Evolutionary conservation across 2,329 filamentous ascomycete species (phyloP), one percentile per base, ranked within the genome.

Genomic region (Cryphonectria radicalis): DNA sequence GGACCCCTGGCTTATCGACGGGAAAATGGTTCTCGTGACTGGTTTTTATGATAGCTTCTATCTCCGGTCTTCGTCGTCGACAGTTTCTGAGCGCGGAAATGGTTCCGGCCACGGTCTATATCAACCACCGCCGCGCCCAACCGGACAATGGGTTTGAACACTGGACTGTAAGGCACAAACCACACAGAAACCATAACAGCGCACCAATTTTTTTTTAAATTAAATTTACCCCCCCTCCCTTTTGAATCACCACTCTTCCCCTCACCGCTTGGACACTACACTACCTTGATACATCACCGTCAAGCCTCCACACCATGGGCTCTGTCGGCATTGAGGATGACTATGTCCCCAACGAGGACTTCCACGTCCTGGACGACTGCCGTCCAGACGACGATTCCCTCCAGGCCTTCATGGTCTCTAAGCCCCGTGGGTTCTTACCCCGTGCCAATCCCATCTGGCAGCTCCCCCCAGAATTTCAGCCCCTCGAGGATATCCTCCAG

Each of bases 361-460:
- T 93, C 79, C 81, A 85, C 69, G 87, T 93, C 81, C 84, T 93
- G 60, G 82, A 85, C 70, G 90, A 92, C 81, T 87, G 89, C 71
- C 84, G 81, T 78, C 89, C 90, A 1, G 80, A 89, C 72, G 89
- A 93, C 80, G 86, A 78, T 69, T 86, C 89, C 60, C 83, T 93
- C 40, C 90, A 90, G 7, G 89, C 92, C 76, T 95, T 95, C 84
- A 93, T 93, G 89, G 92, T 94, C 55, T 93, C 92, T 62, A 93
- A 89, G 32, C 88, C 89, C 4, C 86, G 91, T 71, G 92, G 92
- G 67, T 95, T 94, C 80, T 85, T 95, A 46, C 92, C 92, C 17
- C 88, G 92, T 19, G 85, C 86, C 79, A 84, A 91, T 74, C 90
- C 90, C 62, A 82, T 91, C 75, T 83, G 85, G 66, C 80, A 85